Evolutionary conservation across 495 filamentous ascomycete species (phyloP).

Genomic region (Parachaetomium inaequale): DNA sequence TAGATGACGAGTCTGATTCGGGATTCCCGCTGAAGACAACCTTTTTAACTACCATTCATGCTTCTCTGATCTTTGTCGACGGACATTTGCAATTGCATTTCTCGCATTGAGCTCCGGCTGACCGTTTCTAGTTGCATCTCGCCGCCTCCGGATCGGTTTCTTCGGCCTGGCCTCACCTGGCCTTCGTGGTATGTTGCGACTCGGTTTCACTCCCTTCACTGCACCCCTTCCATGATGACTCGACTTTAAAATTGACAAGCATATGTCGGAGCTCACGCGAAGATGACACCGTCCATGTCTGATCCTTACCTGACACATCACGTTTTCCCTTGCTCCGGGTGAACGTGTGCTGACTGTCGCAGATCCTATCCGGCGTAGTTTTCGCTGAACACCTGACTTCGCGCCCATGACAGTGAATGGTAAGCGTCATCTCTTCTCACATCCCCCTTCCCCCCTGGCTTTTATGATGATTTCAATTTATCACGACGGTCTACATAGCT

Average conservation of each 20-base stretch:
- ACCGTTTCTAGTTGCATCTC: constrained; percentile 13
- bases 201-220: neutral
- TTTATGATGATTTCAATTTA: constrained; percentile 65
- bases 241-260: constrained; percentile 68
- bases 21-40: constrained; percentile 73
- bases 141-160: neutral
- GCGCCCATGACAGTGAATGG: neutral
- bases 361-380: no score
- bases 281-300: constrained; percentile 56
- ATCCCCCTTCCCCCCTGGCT: constrained; percentile 13
- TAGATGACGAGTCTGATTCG: constrained; percentile 90
- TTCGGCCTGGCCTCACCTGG: neutral
- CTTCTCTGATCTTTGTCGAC: constrained; percentile 51
- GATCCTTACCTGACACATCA: constrained; percentile 35
- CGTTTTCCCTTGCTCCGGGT: neutral
- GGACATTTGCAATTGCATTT: constrained; percentile 10
- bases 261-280: constrained; percentile 76
- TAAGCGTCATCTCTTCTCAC: constrained; percentile 20
- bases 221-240: constrained; percentile 58
- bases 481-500: constrained; percentile 99
- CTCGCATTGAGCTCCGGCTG: constrained; percentile 13
- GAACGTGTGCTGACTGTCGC: constrained; percentile 22
- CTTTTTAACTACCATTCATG: constrained; percentile 78
- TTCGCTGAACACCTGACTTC: neutral
- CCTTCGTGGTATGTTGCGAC: constrained; percentile 19